Percentiles rank a stretch among this genome's conserved stretches.
Evolutionary conservation across 805 yeast species (phyloP).

Genomic region (Barnettozyma sucrosica): DNA sequence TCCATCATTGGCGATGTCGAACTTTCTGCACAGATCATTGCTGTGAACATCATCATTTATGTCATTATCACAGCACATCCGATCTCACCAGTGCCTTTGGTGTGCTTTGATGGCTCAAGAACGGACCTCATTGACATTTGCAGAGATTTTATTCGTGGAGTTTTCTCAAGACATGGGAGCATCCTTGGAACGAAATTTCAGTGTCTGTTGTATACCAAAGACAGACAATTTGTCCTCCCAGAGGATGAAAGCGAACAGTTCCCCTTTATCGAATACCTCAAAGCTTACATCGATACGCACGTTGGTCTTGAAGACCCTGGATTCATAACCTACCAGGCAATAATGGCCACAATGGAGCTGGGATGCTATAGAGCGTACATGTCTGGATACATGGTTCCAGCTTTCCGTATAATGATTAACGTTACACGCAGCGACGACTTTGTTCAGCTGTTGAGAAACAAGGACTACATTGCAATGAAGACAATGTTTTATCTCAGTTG

Average conservation of each 20-base stretch:
- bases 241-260: conserved; percentile 6
- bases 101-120: conserved; percentile 6
- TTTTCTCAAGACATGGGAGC: conserved; percentile 2
- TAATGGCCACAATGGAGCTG: conserved; percentile 14
- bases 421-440: conserved; percentile 9
- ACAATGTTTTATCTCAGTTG: conserved; percentile 17
- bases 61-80: conserved; percentile 20
- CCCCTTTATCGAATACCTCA: conserved; percentile 15
- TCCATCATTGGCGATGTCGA: conserved; percentile 1
- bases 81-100: conserved; percentile 11
- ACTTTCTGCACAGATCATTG: conserved; percentile 13
- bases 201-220: conserved; percentile 12
- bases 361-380: conserved; percentile 16
- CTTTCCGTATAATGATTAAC: conserved; percentile 12
- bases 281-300: conserved; percentile 8
- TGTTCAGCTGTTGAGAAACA: conserved; percentile 10
- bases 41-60: conserved; percentile 18
- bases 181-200: conserved; percentile 13
- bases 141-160: conserved; percentile 8
- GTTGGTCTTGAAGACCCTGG: conserved; percentile 3
- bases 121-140: conserved; percentile 17
- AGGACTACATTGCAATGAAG: conserved; percentile 20
- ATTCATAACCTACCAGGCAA: conserved; percentile 8
- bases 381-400: conserved; percentile 19
- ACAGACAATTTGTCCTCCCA: conserved; percentile 9